Percentiles rank a stretch among this genome's conserved stretches.
Evolutionary conservation across 805 yeast species (phyloP).

Genomic region (Lipomyces spencermartinsiae): DNA sequence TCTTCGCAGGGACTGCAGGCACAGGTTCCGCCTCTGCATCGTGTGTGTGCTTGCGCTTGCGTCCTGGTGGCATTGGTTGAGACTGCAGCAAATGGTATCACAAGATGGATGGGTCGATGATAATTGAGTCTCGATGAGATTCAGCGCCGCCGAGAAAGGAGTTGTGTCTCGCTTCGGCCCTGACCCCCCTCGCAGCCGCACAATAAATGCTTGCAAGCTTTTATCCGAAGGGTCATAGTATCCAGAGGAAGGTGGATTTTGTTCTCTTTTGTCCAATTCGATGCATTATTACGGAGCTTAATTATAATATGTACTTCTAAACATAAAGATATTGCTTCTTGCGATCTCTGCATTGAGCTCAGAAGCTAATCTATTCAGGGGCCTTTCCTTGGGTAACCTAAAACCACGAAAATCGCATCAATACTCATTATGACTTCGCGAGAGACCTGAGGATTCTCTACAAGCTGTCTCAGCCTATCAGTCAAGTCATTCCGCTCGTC

Average conservation of each 20-base stretch:
- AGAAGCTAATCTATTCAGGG: neutral
- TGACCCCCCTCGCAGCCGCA: neutral
- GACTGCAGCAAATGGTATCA: neutral
- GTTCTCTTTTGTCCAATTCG: neutral
- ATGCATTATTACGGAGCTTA: neutral
- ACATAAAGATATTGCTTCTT: neutral
- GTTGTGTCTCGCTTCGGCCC: too few species aligned
- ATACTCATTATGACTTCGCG: neutral
- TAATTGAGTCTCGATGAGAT: neutral
- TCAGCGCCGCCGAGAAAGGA: neutral
- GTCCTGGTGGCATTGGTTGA: slow-evolving; percentile 21
- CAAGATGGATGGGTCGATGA: neutral
- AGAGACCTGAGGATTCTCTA: neutral
- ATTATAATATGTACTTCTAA: neutral
- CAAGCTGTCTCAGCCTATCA: neutral
- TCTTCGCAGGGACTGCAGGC: slow-evolving; percentile 14
- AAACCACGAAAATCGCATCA: neutral
- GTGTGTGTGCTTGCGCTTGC: slow-evolving; percentile 24
- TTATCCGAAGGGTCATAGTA: too few species aligned
- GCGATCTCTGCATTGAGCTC: neutral
- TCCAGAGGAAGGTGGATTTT: neutral
- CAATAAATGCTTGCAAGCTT: neutral
- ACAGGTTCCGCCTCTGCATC: slow-evolving; percentile 13
- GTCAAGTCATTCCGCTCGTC: neutral
- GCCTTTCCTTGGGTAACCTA: neutral